phyloP scores from a whole-genome alignment of 805 yeast genomes.

The Wickerhamiella brachini region DNA sequence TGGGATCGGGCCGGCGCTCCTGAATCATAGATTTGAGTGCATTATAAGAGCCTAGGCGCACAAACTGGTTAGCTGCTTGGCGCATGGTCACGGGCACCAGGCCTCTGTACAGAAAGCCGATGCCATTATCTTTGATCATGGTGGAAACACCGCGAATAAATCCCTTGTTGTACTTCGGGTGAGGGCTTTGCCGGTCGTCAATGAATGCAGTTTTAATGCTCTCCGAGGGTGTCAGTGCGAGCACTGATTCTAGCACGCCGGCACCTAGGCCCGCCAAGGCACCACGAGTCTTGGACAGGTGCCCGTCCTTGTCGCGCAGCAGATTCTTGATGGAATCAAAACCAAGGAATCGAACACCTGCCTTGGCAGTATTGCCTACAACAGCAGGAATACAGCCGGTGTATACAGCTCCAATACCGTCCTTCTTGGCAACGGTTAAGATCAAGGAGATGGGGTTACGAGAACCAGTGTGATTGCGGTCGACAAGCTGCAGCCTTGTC shows the following conservation, averaged over 20 bases:
- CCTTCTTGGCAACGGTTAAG: slow-evolving; percentile 55
- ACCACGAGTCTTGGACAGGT: slow-evolving; percentile 79
- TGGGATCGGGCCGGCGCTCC: slow-evolving; percentile 52
- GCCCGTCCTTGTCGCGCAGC: slow-evolving; percentile 72
- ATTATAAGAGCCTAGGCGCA: slow-evolving; percentile 84
- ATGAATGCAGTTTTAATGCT: slow-evolving; percentile 92
- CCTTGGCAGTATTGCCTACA: slow-evolving; percentile 90
- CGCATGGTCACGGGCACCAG: slow-evolving; percentile 85
- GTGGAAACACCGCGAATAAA: slow-evolving; percentile 47
- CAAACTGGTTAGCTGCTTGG: slow-evolving; percentile 93
- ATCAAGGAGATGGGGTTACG: slow-evolving; percentile 77
- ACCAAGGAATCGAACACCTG: slow-evolving; percentile 88
- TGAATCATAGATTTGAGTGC: slow-evolving; percentile 71
- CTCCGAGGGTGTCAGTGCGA: slow-evolving; percentile 95
- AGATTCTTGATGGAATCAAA: slow-evolving; percentile 74
- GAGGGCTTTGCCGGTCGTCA: slow-evolving; percentile 70
- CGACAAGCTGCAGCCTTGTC: slow-evolving; percentile 68
- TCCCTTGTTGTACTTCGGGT: slow-evolving; percentile 56
- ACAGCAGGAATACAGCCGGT: slow-evolving; percentile 96
- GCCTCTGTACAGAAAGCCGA: slow-evolving; percentile 77
- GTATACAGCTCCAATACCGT: slow-evolving; percentile 68
- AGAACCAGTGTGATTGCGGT: slow-evolving; percentile 30
- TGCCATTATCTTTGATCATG: slow-evolving; percentile 63
- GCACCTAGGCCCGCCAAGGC: slow-evolving; percentile 93
- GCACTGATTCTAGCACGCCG: slow-evolving; percentile 77